phyloP scores from a whole-genome alignment of 768 basidiomycete genomes.

The Mrakia blollopis region DNA sequence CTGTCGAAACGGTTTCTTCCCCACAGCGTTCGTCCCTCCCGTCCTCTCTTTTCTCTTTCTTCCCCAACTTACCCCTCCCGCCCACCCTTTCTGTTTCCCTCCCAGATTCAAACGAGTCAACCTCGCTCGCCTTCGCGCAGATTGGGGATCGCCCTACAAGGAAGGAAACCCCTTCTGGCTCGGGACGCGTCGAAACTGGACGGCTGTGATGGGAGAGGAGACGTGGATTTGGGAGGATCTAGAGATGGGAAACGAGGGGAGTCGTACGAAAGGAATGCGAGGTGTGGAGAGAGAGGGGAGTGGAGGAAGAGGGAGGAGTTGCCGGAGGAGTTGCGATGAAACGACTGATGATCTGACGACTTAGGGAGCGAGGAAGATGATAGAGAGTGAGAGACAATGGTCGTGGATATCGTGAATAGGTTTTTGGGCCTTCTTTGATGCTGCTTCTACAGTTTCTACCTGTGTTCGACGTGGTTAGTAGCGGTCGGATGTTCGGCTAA shows the following conservation, averaged over 20 bases:
- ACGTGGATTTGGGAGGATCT: background rate
- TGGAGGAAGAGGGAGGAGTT: background rate
- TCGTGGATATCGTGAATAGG: too few relatives aligned
- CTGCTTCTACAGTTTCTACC: too few relatives aligned
- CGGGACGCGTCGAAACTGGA: constrained; percentile 16
- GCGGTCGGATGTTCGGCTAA: too few relatives aligned
- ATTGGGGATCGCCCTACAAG: constrained; percentile 16
- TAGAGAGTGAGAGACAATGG: too few relatives aligned
- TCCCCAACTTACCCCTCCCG: background rate
- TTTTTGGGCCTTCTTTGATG: too few relatives aligned
- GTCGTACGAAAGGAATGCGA: background rate
- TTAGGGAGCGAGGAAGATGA: too few relatives aligned
- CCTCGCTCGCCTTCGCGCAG: background rate
- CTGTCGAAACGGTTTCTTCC: constrained; percentile 4
- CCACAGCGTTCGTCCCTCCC: background rate
- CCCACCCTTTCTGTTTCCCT: too few relatives aligned
- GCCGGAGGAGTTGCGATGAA: background rate
- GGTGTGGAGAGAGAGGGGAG: constrained; percentile 4
- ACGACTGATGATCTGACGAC: background rate
- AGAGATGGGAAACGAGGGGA: constrained; percentile 1
- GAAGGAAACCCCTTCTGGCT: constrained; percentile 27
- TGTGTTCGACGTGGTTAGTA: too few relatives aligned
- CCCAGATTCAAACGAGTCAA: background rate
- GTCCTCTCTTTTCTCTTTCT: background rate
- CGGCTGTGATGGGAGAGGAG: constrained; percentile 14